Conservation (phyloP, 768 basidiomycete species). For the Macrolepiota dolichaula region DNA sequence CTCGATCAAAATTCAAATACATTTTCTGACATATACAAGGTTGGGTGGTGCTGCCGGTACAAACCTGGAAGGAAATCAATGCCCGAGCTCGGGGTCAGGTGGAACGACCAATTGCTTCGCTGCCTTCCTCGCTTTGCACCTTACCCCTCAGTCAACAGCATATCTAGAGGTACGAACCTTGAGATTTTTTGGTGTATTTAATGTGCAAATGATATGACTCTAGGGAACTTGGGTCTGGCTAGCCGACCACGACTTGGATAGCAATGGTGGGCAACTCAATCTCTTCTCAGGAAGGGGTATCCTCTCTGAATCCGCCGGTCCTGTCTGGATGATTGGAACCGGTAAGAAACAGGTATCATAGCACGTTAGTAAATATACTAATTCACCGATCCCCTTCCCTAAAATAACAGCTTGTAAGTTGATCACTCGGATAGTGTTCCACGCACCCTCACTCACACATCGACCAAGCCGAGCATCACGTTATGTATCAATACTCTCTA, state of each 20-base stretch:
- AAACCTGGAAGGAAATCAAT: conserved; percentile 43
- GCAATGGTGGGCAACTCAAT: conserved; percentile 41
- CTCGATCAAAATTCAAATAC: not conserved
- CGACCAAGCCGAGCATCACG: conserved; percentile 59
- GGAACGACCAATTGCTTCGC: conserved; percentile 50
- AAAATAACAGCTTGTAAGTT: conserved; percentile 18
- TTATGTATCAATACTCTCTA: conserved; percentile 67
- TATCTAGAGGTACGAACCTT: conserved; percentile 60
- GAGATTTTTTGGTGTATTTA: not conserved
- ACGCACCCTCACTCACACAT: not conserved
- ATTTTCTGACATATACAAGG: conserved; percentile 18
- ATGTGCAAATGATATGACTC: not conserved
- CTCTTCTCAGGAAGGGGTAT: conserved; percentile 74
- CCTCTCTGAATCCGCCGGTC: conserved; percentile 68
- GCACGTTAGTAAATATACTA: not conserved
- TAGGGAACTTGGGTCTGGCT: conserved; percentile 79
- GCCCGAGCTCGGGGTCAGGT: conserved; percentile 40
- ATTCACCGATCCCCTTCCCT: not conserved
- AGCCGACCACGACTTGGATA: conserved; percentile 78
- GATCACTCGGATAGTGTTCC: not conserved
- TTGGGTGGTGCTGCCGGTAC: conserved; percentile 53
- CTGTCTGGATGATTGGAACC: conserved; percentile 82
- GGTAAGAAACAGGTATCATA: conserved; percentile 28
- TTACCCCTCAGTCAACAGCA: conserved; percentile 48
- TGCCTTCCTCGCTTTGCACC: conserved; percentile 64